Percentiles rank a stretch among this genome's conserved stretches.
phyloP scores from a whole-genome alignment of 495 filamentous ascomycete genomes.

The Xylaria telfairii region DNA sequence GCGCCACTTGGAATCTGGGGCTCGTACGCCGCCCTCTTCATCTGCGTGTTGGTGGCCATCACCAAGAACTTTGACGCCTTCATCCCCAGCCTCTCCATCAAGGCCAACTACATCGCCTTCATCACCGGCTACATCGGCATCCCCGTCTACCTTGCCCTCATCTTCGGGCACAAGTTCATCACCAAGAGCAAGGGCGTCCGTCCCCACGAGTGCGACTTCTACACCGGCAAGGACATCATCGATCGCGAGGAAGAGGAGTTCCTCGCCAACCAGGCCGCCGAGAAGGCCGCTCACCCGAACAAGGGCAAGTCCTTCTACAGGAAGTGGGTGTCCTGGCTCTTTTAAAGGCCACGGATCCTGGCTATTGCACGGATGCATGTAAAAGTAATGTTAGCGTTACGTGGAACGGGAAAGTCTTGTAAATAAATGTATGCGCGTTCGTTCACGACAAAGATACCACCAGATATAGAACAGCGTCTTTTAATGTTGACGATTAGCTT shows the following conservation, averaged over 20 bases:
- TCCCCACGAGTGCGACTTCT: constrained; percentile 70
- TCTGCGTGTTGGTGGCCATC: constrained; percentile 73
- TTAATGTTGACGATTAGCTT: not conserved
- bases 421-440: constrained; percentile 6
- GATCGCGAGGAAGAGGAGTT: constrained; percentile 77
- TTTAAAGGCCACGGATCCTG: constrained; percentile 47
- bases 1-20: constrained; percentile 74
- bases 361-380: not conserved
- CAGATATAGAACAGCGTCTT: not conserved
- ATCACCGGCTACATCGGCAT: constrained; percentile 85
- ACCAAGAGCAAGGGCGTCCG: constrained; percentile 59
- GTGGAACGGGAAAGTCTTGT: not conserved
- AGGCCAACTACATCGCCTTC: constrained; percentile 67
- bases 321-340: constrained; percentile 70
- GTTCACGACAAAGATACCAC: constrained; percentile 11
- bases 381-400: not conserved
- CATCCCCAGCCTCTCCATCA: constrained; percentile 58
- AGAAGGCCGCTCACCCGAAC: constrained; percentile 44
- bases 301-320: constrained; percentile 58
- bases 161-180: constrained; percentile 72
- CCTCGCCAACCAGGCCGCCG: constrained; percentile 59
- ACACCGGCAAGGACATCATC: constrained; percentile 73
- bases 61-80: constrained; percentile 85
- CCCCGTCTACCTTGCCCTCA: constrained; percentile 74
- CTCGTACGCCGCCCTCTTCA: constrained; percentile 68